Evolutionary conservation across 768 basidiomycete species (phyloP).

Genomic region (Ramaria sp.): DNA sequence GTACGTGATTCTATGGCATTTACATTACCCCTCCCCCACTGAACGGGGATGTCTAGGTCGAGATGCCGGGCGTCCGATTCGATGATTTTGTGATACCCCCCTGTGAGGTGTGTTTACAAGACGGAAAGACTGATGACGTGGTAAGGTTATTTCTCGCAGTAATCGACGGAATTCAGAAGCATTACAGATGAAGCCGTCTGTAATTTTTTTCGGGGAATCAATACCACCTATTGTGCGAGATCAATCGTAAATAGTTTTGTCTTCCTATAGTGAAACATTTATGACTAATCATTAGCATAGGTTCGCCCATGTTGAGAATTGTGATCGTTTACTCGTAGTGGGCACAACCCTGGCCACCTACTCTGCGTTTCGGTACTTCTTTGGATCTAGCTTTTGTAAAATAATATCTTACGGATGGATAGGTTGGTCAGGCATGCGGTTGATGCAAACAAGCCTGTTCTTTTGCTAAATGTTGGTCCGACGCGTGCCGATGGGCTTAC

Average conservation of each 20-base stretch:
- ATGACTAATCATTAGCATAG: slow-evolving; percentile 16
- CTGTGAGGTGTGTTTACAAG: slow-evolving; percentile 56
- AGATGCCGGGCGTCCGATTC: slow-evolving; percentile 59
- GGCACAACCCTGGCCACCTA: slow-evolving; percentile 92
- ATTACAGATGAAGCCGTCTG: slow-evolving; percentile 65
- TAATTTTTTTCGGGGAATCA: slow-evolving; percentile 88
- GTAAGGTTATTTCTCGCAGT: slow-evolving; percentile 27
- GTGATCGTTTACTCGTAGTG: slow-evolving; percentile 65
- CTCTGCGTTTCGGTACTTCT: slow-evolving; percentile 69
- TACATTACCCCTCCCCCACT: neutral
- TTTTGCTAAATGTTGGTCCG: slow-evolving; percentile 82
- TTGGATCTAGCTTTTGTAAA: neutral
- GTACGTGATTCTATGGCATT: slow-evolving; percentile 25
- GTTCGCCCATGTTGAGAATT: slow-evolving; percentile 42
- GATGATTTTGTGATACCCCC: slow-evolving; percentile 70
- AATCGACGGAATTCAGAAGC: neutral
- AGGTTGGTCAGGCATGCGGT: slow-evolving; percentile 77
- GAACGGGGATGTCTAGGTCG: slow-evolving; percentile 42
- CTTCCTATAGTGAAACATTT: neutral
- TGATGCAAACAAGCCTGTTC: slow-evolving; percentile 62
- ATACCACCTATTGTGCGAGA: slow-evolving; percentile 56
- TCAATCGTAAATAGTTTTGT: slow-evolving; percentile 46
- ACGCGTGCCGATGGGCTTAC: slow-evolving; percentile 62
- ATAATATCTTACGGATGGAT: neutral
- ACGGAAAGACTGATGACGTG: slow-evolving; percentile 46